Base-by-base conservation (phyloP, 2,329 filamentous ascomycete species). In the Ascochyta clinopodiicola region DNA sequence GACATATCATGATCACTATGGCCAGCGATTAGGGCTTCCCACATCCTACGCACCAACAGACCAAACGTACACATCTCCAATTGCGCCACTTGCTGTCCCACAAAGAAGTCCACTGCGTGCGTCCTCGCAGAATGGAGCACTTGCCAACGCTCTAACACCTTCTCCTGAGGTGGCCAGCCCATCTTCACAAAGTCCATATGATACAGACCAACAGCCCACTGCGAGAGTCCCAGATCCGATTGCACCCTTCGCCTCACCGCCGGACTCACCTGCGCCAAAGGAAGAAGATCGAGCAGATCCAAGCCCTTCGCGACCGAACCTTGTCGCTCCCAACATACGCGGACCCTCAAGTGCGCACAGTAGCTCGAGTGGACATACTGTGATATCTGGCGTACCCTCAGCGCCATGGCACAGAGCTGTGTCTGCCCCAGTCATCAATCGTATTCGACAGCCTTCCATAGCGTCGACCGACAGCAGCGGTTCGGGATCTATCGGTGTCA, bases 391-490 rank as follows among this genome's bases (percentile, higher is more conserved):
- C 10, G 38, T 37, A 22, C 35, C 39, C 2, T 36, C 47, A 17
- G 17, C 22, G 6, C 37, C 60, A 17, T 53, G 56, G 13, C 37
- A 29, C 10, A 47, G 53, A 15, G 32, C 57, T 3, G 38, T 46
- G 1, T 56, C 59, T 15, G 22, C 42, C 2, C 52, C 60, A 7
- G 12, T 54, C 29, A 31, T 37, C 9, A 43, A 35, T 1, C 40
- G 31, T 4, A 53, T 60, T 10, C 51, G 61, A 5, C 61, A 61
- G 13, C 53, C 57, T 4, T 64, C 65, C 10, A 37, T 64, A 12
- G 55, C 60, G 40, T 67, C 66, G 6, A 61, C 61, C 24, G 56
- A 63, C 46, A 66, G 63, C 49, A 56, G 46, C 39, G 51, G 21
- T 15, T 63, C 66, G 9, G 31, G 31, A 21, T 49, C 63, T 6